Evolutionary conservation across 1,284 basidiomycete genomes (phyloP).

Genomic region (Ustilago hordei): DNA sequence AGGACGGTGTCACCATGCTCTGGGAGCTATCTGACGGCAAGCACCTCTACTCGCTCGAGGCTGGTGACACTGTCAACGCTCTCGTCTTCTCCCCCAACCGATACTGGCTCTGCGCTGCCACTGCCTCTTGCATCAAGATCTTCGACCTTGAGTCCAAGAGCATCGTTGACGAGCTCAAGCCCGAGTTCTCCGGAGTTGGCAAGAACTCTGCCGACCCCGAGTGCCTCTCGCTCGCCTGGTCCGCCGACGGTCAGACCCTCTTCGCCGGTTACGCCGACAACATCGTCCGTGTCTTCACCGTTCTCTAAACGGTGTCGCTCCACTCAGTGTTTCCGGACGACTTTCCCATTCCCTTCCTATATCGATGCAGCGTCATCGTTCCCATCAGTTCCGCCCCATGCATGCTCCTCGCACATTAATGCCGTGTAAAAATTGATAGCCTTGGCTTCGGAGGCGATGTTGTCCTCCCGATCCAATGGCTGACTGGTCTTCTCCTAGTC

Average conservation of each 20-base stretch:
- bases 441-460: background rate
- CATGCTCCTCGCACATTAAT: conserved; percentile 7
- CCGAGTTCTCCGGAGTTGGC: conserved; percentile 72
- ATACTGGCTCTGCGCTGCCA: conserved; percentile 99
- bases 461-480: conserved; percentile 4
- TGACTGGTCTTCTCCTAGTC: conserved; percentile 8
- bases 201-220: conserved; percentile 88
- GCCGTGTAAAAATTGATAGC: conserved; percentile 10
- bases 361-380: conserved; percentile 17
- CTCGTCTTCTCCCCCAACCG: conserved; percentile 92
- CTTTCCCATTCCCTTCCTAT: background rate
- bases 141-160: conserved; percentile 76
- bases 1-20: conserved; percentile 98
- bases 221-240: conserved; percentile 98
- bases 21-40: conserved; percentile 99
- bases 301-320: conserved; percentile 57
- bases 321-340: background rate
- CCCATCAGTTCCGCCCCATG: background rate
- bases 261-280: conserved; percentile 77
- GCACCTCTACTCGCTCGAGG: conserved; percentile 99
- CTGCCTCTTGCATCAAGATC: conserved; percentile 95
- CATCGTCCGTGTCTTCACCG: conserved; percentile 70
- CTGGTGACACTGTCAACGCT: conserved; percentile 97
- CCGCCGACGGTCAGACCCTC: conserved; percentile 94
- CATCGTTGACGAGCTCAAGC: conserved; percentile 97